These are phyloP conservation scores for Botrytis cinerea DNA, from an alignment of 2,329 filamentous ascomycete genomes.

Conservation along the genomic window DNA sequence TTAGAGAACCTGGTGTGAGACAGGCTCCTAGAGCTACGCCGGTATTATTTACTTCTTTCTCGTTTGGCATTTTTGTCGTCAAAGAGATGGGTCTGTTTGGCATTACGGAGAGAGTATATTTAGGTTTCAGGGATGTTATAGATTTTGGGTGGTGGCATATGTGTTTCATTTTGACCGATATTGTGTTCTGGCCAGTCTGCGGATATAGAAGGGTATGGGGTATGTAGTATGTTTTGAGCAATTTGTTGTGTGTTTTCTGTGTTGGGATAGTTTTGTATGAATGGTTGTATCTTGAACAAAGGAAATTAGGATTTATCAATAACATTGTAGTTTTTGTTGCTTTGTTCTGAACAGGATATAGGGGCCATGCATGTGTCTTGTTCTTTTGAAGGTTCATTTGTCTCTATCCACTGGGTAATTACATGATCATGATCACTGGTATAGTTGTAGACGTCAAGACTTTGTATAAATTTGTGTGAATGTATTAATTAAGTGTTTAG, in stretches of 20 bases:
- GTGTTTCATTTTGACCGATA: background rate
- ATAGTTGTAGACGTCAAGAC: background rate
- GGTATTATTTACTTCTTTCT: background rate
- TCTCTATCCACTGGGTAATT: background rate
- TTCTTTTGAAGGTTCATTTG: background rate
- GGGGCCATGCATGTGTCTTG: background rate
- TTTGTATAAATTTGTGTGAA: background rate
- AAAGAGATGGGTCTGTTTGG: background rate
- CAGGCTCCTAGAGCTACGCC: background rate
- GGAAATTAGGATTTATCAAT: background rate
- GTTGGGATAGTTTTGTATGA: background rate
- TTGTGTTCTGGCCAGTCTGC: background rate
- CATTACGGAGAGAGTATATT: accelerated
- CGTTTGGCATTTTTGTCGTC: background rate
- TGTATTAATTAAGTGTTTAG: background rate
- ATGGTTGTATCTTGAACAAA: background rate
- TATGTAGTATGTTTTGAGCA: background rate
- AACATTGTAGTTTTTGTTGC: background rate
- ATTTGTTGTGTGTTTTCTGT: background rate
- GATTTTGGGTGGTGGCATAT: background rate
- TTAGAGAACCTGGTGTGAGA: background rate
- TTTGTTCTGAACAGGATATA: background rate
- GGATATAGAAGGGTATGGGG: background rate
- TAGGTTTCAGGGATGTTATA: background rate
- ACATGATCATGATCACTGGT: background rate